These are phyloP conservation scores for Daldinia eschscholtzii DNA, from an alignment of 2,329 filamentous ascomycete genomes.

Conservation along the genomic window DNA sequence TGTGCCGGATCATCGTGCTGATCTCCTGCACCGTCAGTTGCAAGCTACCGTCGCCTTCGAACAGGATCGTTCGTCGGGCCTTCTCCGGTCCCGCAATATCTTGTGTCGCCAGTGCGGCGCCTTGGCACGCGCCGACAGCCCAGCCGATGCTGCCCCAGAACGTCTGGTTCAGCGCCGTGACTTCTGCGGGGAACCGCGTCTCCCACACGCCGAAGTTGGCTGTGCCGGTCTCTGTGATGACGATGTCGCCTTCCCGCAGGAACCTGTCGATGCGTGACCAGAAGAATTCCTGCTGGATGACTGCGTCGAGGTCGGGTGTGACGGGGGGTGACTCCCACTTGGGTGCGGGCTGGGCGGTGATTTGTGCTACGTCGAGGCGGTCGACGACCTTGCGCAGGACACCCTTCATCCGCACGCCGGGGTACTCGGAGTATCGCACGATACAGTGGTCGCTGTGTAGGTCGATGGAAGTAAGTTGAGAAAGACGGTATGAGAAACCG, in stretches of 20 bases:
- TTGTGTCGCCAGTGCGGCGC: slow-evolving; percentile 79
- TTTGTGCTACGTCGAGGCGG: slow-evolving; percentile 67
- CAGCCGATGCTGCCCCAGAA: slow-evolving; percentile 77
- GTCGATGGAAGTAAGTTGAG: slow-evolving; percentile 82
- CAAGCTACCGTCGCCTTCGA: slow-evolving; percentile 90
- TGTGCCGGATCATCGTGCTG: slow-evolving; percentile 83
- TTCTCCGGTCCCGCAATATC: slow-evolving; percentile 64
- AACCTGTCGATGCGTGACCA: slow-evolving; percentile 83
- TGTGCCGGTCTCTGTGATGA: slow-evolving; percentile 90
- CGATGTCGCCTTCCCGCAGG: slow-evolving; percentile 77
- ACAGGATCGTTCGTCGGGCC: slow-evolving; percentile 77
- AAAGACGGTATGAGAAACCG: slow-evolving; percentile 84
- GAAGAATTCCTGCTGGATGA: slow-evolving; percentile 78
- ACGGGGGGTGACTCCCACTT: slow-evolving; percentile 65
- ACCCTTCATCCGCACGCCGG: slow-evolving; percentile 80
- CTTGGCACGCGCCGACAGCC: slow-evolving; percentile 70
- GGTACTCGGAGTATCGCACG: slow-evolving; percentile 84
- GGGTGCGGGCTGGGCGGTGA: slow-evolving; percentile 68
- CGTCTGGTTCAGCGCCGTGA: slow-evolving; percentile 84
- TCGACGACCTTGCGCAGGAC: slow-evolving; percentile 79
- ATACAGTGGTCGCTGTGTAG: slow-evolving; percentile 81
- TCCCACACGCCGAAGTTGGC: slow-evolving; percentile 91
- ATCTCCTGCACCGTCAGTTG: slow-evolving; percentile 88
- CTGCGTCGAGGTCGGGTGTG: slow-evolving; percentile 50
- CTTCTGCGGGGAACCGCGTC: slow-evolving; percentile 80